Conservation (phyloP, 2,329 filamentous ascomycete genomes). For the Fonsecaea multimorphosa region DNA sequence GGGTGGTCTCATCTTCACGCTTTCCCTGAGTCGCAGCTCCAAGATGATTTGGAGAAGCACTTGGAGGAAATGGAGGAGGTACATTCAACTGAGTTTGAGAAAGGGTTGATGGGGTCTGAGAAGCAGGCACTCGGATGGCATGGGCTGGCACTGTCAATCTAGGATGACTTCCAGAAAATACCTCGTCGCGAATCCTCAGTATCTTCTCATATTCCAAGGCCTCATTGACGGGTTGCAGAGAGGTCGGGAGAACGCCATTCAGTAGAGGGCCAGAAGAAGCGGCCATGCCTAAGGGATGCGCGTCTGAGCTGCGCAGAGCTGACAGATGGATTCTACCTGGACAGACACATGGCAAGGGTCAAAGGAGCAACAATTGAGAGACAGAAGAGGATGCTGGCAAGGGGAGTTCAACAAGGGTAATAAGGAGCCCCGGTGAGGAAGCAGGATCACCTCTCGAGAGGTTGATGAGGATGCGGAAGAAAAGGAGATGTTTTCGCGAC, state of each 20-base stretch:
- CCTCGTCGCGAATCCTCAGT: constrained; percentile 76
- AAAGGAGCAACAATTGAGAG: constrained; percentile 10
- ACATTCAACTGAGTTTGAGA: constrained; percentile 40
- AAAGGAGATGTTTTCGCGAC: constrained; percentile 8
- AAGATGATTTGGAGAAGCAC: constrained; percentile 40
- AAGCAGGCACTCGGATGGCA: constrained; percentile 53
- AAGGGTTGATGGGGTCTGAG: constrained; percentile 43
- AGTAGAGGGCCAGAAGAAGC: constrained; percentile 33
- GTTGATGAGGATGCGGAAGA: constrained; percentile 1
- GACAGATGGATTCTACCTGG: constrained; percentile 25
- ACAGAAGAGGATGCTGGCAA: background rate
- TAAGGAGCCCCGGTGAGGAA: background rate
- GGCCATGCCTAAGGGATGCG: constrained; percentile 35
- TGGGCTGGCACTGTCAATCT: constrained; percentile 63
- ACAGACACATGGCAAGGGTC: constrained; percentile 27
- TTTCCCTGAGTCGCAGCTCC: constrained; percentile 27
- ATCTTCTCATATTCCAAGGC: constrained; percentile 79
- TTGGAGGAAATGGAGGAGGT: constrained; percentile 32
- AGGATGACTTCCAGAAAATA: constrained; percentile 74
- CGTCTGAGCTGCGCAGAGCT: constrained; percentile 28
- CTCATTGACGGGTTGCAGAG: constrained; percentile 55
- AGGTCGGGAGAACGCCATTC: constrained; percentile 40
- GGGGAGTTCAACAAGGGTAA: background rate
- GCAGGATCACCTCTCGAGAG: constrained; percentile 5
- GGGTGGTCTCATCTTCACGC: constrained; percentile 30